Conservation (phyloP, 768 basidiomycete genomes). For the Xerocomellus amylosporus region DNA sequence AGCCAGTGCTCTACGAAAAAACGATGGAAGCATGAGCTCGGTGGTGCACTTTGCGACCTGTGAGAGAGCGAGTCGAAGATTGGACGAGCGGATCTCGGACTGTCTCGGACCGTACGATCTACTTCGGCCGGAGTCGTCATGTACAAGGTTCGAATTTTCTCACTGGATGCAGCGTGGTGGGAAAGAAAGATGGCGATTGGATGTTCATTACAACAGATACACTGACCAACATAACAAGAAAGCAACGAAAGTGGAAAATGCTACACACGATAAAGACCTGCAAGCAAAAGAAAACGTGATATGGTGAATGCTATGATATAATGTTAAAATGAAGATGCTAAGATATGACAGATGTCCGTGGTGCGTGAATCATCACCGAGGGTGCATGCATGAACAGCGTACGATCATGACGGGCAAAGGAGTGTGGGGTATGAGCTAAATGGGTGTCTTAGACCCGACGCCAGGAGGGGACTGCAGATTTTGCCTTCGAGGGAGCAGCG, state of each 20-base stretch:
- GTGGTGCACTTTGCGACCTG: not conserved
- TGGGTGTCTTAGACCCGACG: conserved; percentile 46
- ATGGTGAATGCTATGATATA: conserved; percentile 31
- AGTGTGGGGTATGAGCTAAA: conserved; percentile 18
- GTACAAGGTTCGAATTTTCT: not conserved
- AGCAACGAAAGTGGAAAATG: conserved; percentile 23
- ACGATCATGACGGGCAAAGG: conserved; percentile 23
- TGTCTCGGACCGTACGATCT: not conserved
- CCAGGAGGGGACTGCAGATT: conserved; percentile 47
- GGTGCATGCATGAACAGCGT: conserved; percentile 26
- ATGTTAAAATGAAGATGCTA: conserved; percentile 34
- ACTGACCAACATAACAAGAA: conserved; percentile 25
- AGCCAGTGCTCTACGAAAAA: conserved; percentile 5
- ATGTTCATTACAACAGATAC: conserved; percentile 32
- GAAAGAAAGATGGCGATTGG: not conserved
- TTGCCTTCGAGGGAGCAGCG: conserved; percentile 37
- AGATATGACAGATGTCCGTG: conserved; percentile 29
- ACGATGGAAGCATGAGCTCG: conserved; percentile 12
- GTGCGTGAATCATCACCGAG: conserved; percentile 27
- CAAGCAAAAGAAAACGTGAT: conserved; percentile 25
- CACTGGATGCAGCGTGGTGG: not conserved
- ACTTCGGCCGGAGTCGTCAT: too few species aligned
- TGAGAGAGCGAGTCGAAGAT: conserved; percentile 1
- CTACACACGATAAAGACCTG: conserved; percentile 30
- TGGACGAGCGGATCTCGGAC: not conserved